Conservation (phyloP, 305 asterid species). For the Fraxinus velutina region DNA sequence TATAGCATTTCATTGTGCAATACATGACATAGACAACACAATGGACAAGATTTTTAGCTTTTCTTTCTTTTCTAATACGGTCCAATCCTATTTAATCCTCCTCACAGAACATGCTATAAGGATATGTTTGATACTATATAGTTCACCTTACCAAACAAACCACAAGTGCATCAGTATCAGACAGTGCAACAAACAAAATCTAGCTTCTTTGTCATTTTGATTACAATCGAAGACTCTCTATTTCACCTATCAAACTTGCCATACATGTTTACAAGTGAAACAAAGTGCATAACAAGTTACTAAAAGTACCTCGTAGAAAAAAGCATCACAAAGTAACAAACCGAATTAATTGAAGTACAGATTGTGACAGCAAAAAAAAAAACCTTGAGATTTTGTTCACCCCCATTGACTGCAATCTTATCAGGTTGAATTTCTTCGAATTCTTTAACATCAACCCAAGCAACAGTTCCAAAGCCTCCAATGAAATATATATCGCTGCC, state of each 20-base stretch:
- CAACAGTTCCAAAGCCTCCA: slow-evolving; percentile 97
- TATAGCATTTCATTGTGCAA: not conserved
- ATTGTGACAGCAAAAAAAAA: not conserved
- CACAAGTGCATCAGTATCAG: not conserved
- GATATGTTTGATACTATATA: not conserved
- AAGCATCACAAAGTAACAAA: not conserved
- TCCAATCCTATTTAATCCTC: not conserved
- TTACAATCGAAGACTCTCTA: not conserved
- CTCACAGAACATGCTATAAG: not conserved
- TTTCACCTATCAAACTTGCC: not conserved
- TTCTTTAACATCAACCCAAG: slow-evolving; percentile 92
- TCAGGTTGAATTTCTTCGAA: slow-evolving; percentile 81
- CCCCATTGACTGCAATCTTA: slow-evolving; percentile 85
- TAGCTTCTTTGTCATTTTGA: not conserved
- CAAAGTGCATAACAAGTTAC: not conserved
- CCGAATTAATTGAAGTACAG: not conserved
- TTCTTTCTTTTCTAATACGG: not conserved
- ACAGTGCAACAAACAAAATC: not conserved
- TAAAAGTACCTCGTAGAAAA: not conserved
- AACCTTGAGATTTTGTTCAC: slow-evolving; percentile 82
- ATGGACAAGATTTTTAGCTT: not conserved
- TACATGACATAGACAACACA: not conserved
- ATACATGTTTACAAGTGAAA: not conserved
- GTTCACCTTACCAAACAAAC: not conserved
- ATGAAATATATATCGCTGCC: slow-evolving; percentile 92